A percentile compares a stretch with the other conserved stretches of the same genome.
These are phyloP conservation scores for Daldinia eschscholtzii DNA, from an alignment of 2,329 filamentous ascomycete genomes.

Conservation along the genomic window DNA sequence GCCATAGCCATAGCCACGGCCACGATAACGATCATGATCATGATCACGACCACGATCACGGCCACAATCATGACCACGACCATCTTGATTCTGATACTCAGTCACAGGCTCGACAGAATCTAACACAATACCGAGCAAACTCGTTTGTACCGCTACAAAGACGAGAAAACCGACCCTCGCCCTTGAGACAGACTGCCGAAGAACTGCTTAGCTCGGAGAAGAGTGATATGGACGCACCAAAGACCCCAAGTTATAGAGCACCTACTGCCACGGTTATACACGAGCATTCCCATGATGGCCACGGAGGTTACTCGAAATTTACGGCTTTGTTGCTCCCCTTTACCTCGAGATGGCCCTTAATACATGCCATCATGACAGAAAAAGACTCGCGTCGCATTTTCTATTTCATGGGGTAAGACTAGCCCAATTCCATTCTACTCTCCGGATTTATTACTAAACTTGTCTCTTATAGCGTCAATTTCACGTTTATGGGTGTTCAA, in stretches of 20 bases:
- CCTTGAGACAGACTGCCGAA: constrained; percentile 50
- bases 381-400: constrained; percentile 95
- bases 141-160: constrained; percentile 52
- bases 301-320: constrained; percentile 70
- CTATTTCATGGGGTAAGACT: constrained; percentile 89
- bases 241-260: constrained; percentile 32
- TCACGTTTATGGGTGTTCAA: constrained; percentile 94
- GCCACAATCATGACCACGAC: constrained; percentile 53
- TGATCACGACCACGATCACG: constrained; percentile 52
- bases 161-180: constrained; percentile 53
- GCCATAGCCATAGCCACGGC: constrained; percentile 52
- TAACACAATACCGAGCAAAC: constrained; percentile 53
- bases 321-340: constrained; percentile 79
- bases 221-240: constrained; percentile 37
- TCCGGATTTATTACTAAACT: constrained; percentile 32
- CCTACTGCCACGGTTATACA: constrained; percentile 43
- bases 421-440: neutral
- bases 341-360: constrained; percentile 78
- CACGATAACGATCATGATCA: constrained; percentile 53
- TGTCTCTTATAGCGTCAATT: constrained; percentile 77
- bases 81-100: constrained; percentile 49
- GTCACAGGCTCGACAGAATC: constrained; percentile 46
- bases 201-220: constrained; percentile 44
- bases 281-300: constrained; percentile 46
- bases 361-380: constrained; percentile 88